phyloP scores from a whole-genome alignment of 192 early-diverging fungal genomes.

The Nowakowskiella sp. region DNA sequence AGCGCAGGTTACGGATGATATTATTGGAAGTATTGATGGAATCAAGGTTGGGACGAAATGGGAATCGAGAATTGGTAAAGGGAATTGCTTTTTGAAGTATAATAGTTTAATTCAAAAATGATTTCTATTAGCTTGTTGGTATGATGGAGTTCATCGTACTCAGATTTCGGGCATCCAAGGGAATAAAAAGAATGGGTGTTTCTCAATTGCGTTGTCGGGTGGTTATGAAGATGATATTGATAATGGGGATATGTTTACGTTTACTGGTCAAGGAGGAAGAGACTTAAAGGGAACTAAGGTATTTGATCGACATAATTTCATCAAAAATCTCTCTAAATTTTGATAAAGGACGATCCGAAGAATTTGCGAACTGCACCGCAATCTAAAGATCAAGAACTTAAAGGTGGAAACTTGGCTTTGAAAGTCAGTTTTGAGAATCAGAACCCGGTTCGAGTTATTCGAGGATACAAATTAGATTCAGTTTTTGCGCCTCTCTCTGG shows the following conservation, averaged over 20 bases:
- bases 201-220: conserved; percentile 52
- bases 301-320: not conserved
- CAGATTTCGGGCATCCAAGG: conserved; percentile 59
- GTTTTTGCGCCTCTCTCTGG: conserved; percentile 9
- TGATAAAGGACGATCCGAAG: conserved; percentile 13
- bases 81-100: too few relatives aligned
- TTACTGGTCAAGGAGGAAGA: conserved; percentile 61
- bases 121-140: not conserved
- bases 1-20: too few relatives aligned
- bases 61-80: too few relatives aligned
- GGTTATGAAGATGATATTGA: conserved; percentile 63
- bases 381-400: conserved; percentile 50
- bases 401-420: conserved; percentile 46
- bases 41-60: too few relatives aligned
- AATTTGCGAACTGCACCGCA: conserved; percentile 51
- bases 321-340: too few relatives aligned
- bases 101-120: too few relatives aligned
- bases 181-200: conserved; percentile 34
- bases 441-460: conserved; percentile 7
- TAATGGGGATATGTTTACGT: conserved; percentile 54
- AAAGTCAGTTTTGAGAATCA: conserved; percentile 43
- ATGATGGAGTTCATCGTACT: conserved; percentile 32
- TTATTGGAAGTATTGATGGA: too few relatives aligned
- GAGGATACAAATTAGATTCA: conserved; percentile 10
- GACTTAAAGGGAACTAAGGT: conserved; percentile 33